A percentile compares a stretch with the other conserved stretches of the same genome.
Evolutionary conservation across 2,329 filamentous ascomycete species (phyloP).

Genomic region (Ascocoryne sarcoides): DNA sequence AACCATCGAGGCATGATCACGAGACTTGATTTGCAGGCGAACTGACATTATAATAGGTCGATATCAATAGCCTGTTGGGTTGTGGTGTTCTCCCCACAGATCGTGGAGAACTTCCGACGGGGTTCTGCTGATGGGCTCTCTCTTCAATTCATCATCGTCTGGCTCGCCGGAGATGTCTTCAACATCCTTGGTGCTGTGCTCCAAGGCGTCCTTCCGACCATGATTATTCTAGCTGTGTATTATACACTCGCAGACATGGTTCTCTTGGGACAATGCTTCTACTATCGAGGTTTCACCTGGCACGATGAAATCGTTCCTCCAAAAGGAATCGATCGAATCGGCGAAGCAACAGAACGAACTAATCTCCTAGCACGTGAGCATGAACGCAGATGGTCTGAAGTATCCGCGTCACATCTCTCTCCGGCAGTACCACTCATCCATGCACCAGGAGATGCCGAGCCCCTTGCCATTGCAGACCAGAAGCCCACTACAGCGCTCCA

Average conservation of each 20-base stretch:
- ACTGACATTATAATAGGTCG: conserved; percentile 45
- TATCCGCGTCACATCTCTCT: conserved; percentile 62
- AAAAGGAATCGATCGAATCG: conserved; percentile 25
- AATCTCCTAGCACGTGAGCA: conserved; percentile 41
- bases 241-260: conserved; percentile 91
- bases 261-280: conserved; percentile 82
- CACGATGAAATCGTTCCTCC: conserved; percentile 42
- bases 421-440: conserved; percentile 73
- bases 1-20: not conserved
- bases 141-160: conserved; percentile 84
- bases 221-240: conserved; percentile 89
- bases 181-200: conserved; percentile 90
- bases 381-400: conserved; percentile 34
- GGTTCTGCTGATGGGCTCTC: conserved; percentile 81
- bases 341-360: conserved; percentile 43
- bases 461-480: conserved; percentile 33
- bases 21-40: not conserved
- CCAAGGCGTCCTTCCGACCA: conserved; percentile 87
- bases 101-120: conserved; percentile 87
- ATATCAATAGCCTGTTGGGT: conserved; percentile 96
- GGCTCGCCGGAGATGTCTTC: conserved; percentile 91
- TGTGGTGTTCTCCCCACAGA: conserved; percentile 94
- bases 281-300: conserved; percentile 79
- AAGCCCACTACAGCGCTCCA: conserved; percentile 45
- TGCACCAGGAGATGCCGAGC: conserved; percentile 32